Evolutionary conservation across 768 basidiomycete species (phyloP), one percentile per base, ranked within the genome.

Genomic region (Aureoboletus auriporus): DNA sequence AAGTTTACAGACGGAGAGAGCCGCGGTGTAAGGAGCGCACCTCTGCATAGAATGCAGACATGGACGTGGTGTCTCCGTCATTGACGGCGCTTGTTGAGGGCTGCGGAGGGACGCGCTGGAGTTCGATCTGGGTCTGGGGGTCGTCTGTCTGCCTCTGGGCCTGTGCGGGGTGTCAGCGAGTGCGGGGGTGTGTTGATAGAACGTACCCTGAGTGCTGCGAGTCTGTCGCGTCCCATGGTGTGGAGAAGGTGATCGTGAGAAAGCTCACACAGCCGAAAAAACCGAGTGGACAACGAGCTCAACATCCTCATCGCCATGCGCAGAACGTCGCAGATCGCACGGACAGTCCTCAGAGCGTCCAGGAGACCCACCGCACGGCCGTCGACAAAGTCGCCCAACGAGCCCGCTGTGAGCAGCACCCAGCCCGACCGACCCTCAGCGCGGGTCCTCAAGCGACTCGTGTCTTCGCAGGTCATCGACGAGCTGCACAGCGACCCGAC

Each of bases 121-220:
- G 28, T 38, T 66, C 64, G 39, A 68, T 66, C 16, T 48, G 49
- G 30, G 52, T 44, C 27, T 59, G 65, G 10, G 46, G 36, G 3
- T 23, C 45, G n/a, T 64, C 61, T 53, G 72, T 75, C 53, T 61
- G 60, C 52, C 80, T 77, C 57, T 79, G 77, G 36, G 83, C 83
- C 55, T 80, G 77, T 13, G 77, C 64, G 20, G n/a, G 37, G 9
- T n/a, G 47, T 58, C 31, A 47, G 31, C 4, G 38, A 76, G 84
- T 81, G 14, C 7, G 30, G 6, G 4, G 13, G 12, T 8, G n/a
- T 5, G 16, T 16, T 8, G 76, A 78, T 59, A 43, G 77, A 77
- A 62, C 9, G 40, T 53, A 87, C 88, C 71, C 88, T 80, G 76
- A 86, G 80, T 50, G 86, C 88, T 60, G 88, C 90, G 55, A 94